Evolutionary conservation across 2,329 filamentous ascomycete genomes (phyloP), one percentile per base, ranked within the genome.

Genomic region (Cordyceps cicadae): DNA sequence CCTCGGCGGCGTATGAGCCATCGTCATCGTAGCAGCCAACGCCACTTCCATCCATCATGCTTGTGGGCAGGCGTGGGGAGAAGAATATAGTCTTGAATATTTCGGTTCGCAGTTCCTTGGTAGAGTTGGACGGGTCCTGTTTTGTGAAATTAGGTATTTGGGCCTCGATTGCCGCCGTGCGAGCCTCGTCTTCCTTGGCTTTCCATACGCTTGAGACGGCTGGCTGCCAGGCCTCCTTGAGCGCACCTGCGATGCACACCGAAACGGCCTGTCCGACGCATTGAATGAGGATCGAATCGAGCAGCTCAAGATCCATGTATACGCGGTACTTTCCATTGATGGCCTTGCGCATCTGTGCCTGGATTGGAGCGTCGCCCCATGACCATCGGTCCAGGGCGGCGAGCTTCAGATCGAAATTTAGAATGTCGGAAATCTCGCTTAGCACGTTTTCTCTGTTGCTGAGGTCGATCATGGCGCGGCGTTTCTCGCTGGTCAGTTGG

Each of bases 221-320:
- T 2, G 17, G n/a, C 3, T 2, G 4, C 60, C 60, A 57, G 12
- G 54, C 26, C 4, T 24, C 14, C 17, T 3, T 5, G 37, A 61
- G 43, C 3, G 53, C 53, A 2, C 39, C 15, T 6, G 19, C 14
- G 21, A 61, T 58, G 19, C 34, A 34, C 29, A 61, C 54, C 43
- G 60, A 61, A 1, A 61, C 11, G 6, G 65, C 66, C 19, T 70
- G 65, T 4, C 76, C 76, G 32, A 79, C 65, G 62, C 72, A 76
- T 37, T 77, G 71, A 5, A 78, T 64, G 11, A 78, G 68, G 17
- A 79, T 70, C 1, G 75, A 72, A 57, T 77, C 72, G 11, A 77
- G 69, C 3, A 76, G 68, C 63, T 86, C 83, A 56, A 78, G 75
- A 57, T 78, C 74, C 74, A 83, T 82, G 66, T 78, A 84, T 29